Evolutionary conservation across 306 rosid genomes (phyloP), one percentile per base, ranked within the genome.

Genomic region (Prosopis cineraria): DNA sequence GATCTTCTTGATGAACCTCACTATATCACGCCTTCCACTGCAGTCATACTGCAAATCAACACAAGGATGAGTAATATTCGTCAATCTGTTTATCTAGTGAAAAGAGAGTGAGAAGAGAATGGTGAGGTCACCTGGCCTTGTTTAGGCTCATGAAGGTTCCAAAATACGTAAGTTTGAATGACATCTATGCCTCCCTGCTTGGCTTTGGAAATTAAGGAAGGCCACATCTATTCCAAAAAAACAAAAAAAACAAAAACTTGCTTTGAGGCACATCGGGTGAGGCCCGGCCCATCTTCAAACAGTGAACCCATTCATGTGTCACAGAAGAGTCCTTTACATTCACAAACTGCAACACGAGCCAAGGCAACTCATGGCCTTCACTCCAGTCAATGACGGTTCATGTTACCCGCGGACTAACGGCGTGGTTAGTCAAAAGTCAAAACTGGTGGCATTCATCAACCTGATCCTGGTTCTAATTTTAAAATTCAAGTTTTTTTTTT

Each of bases 141-240:
- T 59, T 64, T 85, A 78, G 92, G 95, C 69, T 94, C 98, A 31
- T 94, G 97, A 79, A 92, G 87, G 86, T 94, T 91, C 98, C 98
- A 92, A 81, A 94, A 94, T 53, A 92, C 97, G 27, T 92, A 89
- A 39, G 97, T 94, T 81, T 92, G 90, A 74, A 94, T 90, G 45
- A 84, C 97, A 72, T 90, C 91, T 73, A 94, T 36, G 47, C 97
- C 97, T 9, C 98, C 98, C 78, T 82, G 84, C 79, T 84, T 92
- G 53, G 97, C 98, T 80, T 88, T 90, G 12, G 90, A 85, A 75
- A 94, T 86, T 73, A 94, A 67, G 72, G 87, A 68, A 16, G 92
- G 85, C 97, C 98, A 92, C 93, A 92, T 92, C 98, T 94, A 80
- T 86, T 71, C 2, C 19, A 20, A 27, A 47, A 16, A 16, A 5